Evolutionary conservation across 495 filamentous ascomycete species (phyloP).

Genomic region (Hypoxylon crocopeplum): DNA sequence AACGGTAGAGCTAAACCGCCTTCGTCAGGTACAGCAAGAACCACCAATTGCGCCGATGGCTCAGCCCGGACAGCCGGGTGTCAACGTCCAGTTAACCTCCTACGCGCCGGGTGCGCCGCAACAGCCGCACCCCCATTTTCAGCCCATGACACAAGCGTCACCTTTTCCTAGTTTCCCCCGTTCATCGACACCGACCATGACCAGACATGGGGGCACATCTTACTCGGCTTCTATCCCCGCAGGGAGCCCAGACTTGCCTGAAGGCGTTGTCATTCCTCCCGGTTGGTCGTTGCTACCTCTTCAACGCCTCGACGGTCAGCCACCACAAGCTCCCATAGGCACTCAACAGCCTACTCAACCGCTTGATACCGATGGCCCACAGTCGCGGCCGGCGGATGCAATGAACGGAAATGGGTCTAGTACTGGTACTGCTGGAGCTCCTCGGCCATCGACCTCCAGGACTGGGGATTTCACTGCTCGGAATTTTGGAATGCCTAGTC

Average conservation of each 20-base stretch:
- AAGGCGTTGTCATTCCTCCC: constrained; percentile 73
- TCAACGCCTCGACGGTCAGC: constrained; percentile 58
- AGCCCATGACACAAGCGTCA: constrained; percentile 24
- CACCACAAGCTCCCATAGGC: constrained; percentile 20
- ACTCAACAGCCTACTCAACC: constrained; percentile 21
- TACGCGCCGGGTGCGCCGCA: constrained; percentile 23
- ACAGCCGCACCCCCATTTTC: constrained; percentile 33
- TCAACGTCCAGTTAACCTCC: constrained; percentile 19
- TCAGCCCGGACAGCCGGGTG: constrained; percentile 36
- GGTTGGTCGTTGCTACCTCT: constrained; percentile 80
- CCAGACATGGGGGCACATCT: constrained; percentile 50
- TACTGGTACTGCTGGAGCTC: constrained; percentile 1
- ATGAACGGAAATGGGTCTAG: neutral
- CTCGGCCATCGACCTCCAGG: constrained; percentile 5
- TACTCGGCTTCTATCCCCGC: constrained; percentile 60
- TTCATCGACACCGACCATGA: constrained; percentile 44
- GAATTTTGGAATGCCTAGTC: neutral
- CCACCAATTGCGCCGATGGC: constrained; percentile 11
- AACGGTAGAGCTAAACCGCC: constrained; percentile 45
- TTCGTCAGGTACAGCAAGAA: constrained; percentile 43
- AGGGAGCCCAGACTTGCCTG: constrained; percentile 72
- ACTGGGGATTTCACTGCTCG: constrained; percentile 5
- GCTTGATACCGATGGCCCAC: constrained; percentile 13
- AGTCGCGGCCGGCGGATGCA: constrained; percentile 9
- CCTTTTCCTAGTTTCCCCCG: constrained; percentile 25